These are phyloP conservation scores for Didymella lethalis DNA, from an alignment of 2,329 filamentous ascomycete genomes.

Conservation along the genomic window DNA sequence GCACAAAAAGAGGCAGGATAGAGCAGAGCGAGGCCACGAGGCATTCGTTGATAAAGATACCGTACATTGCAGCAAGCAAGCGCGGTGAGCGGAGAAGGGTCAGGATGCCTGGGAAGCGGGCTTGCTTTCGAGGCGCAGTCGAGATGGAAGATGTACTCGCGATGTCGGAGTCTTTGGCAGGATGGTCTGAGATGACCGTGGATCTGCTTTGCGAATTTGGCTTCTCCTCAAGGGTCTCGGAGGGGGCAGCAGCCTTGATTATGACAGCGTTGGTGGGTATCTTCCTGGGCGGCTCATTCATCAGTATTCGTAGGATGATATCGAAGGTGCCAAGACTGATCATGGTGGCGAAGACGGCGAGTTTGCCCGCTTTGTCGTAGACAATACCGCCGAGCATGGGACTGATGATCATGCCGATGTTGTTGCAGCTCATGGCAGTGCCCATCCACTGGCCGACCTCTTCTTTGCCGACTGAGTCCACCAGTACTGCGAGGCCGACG, in stretches of 20 bases:
- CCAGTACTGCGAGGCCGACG: slow-evolving; percentile 26
- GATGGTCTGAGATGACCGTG: neutral
- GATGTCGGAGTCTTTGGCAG: neutral
- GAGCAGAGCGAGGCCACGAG: slow-evolving; percentile 61
- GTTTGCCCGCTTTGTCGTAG: slow-evolving; percentile 25
- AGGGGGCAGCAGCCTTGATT: neutral
- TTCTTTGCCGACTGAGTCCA: slow-evolving; percentile 22
- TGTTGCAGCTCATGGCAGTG: slow-evolving; percentile 25
- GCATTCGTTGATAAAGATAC: slow-evolving; percentile 57
- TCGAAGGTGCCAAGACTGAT: slow-evolving; percentile 11
- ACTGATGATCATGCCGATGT: slow-evolving; percentile 25
- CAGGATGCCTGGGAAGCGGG: slow-evolving; percentile 31
- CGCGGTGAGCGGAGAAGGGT: slow-evolving; percentile 60
- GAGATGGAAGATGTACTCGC: neutral
- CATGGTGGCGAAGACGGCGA: neutral
- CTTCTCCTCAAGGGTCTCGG: neutral
- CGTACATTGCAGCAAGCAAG: slow-evolving; percentile 65
- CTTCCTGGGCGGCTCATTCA: slow-evolving; percentile 23
- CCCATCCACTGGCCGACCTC: slow-evolving; percentile 29
- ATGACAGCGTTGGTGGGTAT: neutral
- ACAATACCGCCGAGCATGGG: slow-evolving; percentile 28
- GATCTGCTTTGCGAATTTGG: neutral
- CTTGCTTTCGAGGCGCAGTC: neutral
- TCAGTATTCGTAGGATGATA: slow-evolving; percentile 24
- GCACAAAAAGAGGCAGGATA: slow-evolving; percentile 61